Evolutionary conservation across 73 alveolate species (phyloP), one percentile per base, ranked within the genome.

Genomic region (Effrenium voratum): DNA sequence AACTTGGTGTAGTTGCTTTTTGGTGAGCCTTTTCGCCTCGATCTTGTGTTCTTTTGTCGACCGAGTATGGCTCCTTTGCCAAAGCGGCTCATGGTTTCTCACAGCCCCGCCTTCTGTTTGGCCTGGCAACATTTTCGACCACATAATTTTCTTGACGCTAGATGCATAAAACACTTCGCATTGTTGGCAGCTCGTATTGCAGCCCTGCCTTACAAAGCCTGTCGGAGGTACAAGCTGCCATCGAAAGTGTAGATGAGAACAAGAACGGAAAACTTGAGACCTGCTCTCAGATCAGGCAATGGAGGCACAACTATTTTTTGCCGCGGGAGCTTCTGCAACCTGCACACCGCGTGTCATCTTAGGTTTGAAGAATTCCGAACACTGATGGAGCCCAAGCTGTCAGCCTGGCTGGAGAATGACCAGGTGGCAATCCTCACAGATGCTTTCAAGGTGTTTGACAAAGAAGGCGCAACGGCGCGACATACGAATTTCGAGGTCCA

Each of bases 361-460:
- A 87, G 95, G 95, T 68, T 63, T 32, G 95, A 88, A 24, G 95
- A 88, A 86, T 88, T 88, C 55, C 68, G 73, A 10, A 68, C 75
- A 41, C 73, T 88, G 70, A 88, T 66, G 96, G 96, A 88, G 96
- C 96, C 96, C 26, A 43, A 79, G 47, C 79, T 88, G 72, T 43
- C 82, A 15, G 96, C 43, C 38, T 88, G 96, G 96, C 96, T 88
- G 26, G 73, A 73, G 36, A 88, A 88, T n/a, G 96, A 88, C 55
- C 96, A 88, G 75, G 97, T 90, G 3, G 57, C 50, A 15, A 70
- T 90, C 76, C 97, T 90, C 57, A 90, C 97, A 22, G 97, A 90
- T 75, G 66, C 87, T 87, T 90, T 90, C 97, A 68, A 70, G 57
- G 87, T 90, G 59, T 90, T 90, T 40, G 97, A 90, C 75, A 90